These are phyloP conservation scores for Microsporum ferrugineum DNA, from an alignment of 2,329 filamentous ascomycete species.

Conservation along the genomic window DNA sequence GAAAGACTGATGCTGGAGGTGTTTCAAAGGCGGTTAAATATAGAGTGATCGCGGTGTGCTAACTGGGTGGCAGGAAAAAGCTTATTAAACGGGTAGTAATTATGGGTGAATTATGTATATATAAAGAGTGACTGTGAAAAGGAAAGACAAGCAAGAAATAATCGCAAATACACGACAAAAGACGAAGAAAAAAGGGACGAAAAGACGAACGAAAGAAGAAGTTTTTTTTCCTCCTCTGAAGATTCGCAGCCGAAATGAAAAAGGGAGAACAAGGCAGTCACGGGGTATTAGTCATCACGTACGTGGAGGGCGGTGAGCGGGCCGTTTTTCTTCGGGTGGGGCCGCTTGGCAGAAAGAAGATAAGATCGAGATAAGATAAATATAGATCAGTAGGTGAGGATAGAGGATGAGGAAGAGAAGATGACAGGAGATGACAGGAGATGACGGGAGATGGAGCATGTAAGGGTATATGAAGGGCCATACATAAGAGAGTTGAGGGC, in stretches of 20 bases:
- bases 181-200: not conserved
- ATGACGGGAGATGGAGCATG: not conserved
- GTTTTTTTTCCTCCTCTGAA: not conserved
- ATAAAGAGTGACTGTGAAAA: constrained; percentile 4
- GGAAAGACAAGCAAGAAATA: not conserved
- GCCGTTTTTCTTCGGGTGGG: not conserved
- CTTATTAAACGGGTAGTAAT: constrained; percentile 4
- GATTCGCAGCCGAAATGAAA: not conserved
- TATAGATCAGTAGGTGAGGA: not conserved
- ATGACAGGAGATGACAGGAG: not conserved
- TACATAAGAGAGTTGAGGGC: not conserved
- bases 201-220: not conserved
- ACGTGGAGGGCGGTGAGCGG: constrained; percentile 3
- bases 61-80: constrained; percentile 1
- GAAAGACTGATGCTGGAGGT: constrained; percentile 4
- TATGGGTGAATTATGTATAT: constrained; percentile 4
- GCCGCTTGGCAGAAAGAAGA: not conserved
- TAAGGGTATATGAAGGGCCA: not conserved
- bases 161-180: not conserved
- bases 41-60: not conserved
- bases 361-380: not conserved
- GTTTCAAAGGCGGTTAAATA: constrained; percentile 5
- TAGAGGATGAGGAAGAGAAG: not conserved
- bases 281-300: constrained; percentile 1
- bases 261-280: not conserved